Percentiles rank a stretch among this genome's conserved stretches.
Evolutionary conservation across 192 early-diverging fungal genomes (phyloP).

Genomic region (Backusella circina): DNA sequence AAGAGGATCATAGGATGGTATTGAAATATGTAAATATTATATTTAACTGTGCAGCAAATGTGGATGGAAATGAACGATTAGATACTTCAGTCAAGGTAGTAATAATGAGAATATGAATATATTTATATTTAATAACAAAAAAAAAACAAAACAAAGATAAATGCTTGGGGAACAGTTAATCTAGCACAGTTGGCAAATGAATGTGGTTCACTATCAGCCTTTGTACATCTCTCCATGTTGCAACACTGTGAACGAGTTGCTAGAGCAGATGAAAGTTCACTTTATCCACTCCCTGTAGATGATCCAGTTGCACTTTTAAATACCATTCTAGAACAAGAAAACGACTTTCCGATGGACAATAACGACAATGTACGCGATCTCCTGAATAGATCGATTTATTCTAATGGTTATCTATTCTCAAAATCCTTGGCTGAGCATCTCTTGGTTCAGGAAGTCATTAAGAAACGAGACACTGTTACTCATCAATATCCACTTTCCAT

Average conservation of each 20-base stretch:
- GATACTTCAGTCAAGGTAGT: constrained; percentile 47
- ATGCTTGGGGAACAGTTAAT: constrained; percentile 26
- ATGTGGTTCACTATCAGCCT: constrained; percentile 22
- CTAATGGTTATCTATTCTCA: constrained; percentile 43
- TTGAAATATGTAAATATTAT: constrained; percentile 39
- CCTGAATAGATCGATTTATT: constrained; percentile 19
- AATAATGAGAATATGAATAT: no score
- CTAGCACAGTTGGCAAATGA: constrained; percentile 28
- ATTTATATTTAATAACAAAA: background rate
- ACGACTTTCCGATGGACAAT: background rate
- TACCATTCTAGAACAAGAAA: background rate
- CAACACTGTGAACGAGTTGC: background rate
- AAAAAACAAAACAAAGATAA: constrained; percentile 9
- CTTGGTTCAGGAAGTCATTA: constrained; percentile 18
- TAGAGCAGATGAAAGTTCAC: background rate
- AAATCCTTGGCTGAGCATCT: constrained; percentile 47
- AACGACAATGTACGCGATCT: background rate
- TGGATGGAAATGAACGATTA: constrained; percentile 41
- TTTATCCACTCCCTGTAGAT: constrained; percentile 8
- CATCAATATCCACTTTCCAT: constrained; percentile 30
- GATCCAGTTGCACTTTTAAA: constrained; percentile 15
- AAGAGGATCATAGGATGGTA: constrained; percentile 32
- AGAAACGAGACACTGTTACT: constrained; percentile 20
- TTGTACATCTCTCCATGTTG: constrained; percentile 27
- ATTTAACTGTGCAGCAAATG: constrained; percentile 47